Evolutionary conservation across 441 rosid species (phyloP).

Genomic region (Adansonia rubrostipa): DNA sequence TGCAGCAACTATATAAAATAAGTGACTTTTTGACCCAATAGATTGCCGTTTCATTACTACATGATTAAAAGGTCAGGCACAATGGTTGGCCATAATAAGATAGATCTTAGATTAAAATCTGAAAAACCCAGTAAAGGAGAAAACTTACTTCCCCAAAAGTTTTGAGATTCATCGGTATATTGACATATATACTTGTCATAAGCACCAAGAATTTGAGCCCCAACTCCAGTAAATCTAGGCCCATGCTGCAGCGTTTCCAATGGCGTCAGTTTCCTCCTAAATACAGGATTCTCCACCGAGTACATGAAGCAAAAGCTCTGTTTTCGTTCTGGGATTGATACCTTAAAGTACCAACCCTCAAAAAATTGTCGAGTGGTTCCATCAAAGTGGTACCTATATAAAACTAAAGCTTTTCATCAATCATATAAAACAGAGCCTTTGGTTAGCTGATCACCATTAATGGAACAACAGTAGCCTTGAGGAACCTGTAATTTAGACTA

Average conservation of each 20-base stretch:
- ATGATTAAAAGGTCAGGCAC: not conserved
- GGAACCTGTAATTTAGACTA: not conserved
- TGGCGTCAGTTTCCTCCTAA: slow-evolving; percentile 51
- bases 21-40: not conserved
- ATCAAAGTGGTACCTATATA: slow-evolving; percentile 85
- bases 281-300: slow-evolving; percentile 85
- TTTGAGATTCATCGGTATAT: slow-evolving; percentile 61
- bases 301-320: slow-evolving; percentile 98
- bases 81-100: not conserved
- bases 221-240: slow-evolving; percentile 78
- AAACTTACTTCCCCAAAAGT: slow-evolving; percentile 93
- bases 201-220: slow-evolving; percentile 94
- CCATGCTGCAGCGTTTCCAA: slow-evolving; percentile 68
- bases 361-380: slow-evolving; percentile 75
- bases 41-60: not conserved
- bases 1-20: not conserved
- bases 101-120: not conserved
- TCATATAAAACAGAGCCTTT: not conserved
- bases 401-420: not conserved
- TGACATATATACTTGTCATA: slow-evolving; percentile 82
- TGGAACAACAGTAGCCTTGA: not conserved
- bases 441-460: not conserved
- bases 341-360: slow-evolving; percentile 96
- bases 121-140: not conserved
- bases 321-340: slow-evolving; percentile 77